Conservation (phyloP, 352 stramenopile species). For the Phytophthora uliginosa region DNA sequence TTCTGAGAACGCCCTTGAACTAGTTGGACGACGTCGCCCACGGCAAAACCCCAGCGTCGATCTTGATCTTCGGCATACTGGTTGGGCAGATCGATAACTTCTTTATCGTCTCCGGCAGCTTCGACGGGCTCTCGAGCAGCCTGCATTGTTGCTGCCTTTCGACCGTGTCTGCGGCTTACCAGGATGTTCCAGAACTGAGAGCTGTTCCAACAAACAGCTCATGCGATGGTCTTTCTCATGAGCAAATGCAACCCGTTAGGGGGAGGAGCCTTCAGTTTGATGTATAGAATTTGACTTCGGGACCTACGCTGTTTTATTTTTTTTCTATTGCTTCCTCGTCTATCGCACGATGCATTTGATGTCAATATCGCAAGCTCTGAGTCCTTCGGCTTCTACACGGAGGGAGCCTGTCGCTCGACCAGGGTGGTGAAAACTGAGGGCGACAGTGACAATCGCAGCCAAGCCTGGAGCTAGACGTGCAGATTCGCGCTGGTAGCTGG, state of each 20-base stretch:
- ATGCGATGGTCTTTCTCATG: not conserved
- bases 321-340: not conserved
- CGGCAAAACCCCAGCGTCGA: slow-evolving; percentile 16
- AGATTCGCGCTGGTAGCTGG: slow-evolving; percentile 66
- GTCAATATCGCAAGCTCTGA: slow-evolving; percentile 55
- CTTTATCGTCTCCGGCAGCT: not conserved
- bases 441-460: slow-evolving; percentile 67
- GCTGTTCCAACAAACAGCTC: not conserved
- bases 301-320: not conserved
- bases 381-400: slow-evolving; percentile 62
- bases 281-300: slow-evolving; percentile 4
- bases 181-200: slow-evolving; percentile 16
- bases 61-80: slow-evolving; percentile 15
- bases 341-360: slow-evolving; percentile 65
- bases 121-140: not conserved
- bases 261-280: not conserved
- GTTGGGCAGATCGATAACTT: not conserved
- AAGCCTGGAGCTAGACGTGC: slow-evolving; percentile 68
- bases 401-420: slow-evolving; percentile 56
- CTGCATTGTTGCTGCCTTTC: slow-evolving; percentile 10
- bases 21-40: slow-evolving; percentile 49
- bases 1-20: slow-evolving; percentile 4
- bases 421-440: slow-evolving; percentile 67
- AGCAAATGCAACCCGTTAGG: not conserved
- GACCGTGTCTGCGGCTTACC: not conserved